phyloP scores from a whole-genome alignment of 2,329 filamentous ascomycete genomes.

The Talaromyces sp. region DNA sequence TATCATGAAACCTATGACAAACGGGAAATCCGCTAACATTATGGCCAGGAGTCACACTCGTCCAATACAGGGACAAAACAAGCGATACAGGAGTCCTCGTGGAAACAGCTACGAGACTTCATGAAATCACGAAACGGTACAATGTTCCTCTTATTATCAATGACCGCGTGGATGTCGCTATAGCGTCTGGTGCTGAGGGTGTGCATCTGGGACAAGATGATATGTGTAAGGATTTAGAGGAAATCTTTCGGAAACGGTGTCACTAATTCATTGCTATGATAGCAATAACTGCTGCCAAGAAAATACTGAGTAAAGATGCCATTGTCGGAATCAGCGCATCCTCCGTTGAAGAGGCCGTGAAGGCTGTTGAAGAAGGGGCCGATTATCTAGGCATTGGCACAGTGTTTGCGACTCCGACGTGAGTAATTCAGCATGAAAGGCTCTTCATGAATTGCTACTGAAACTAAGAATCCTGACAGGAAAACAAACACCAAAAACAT shows the following conservation, averaged over 20 bases:
- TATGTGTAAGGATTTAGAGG: constrained; percentile 54
- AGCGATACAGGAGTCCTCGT: constrained; percentile 69
- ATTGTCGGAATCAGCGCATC: constrained; percentile 89
- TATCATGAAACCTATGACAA: background rate
- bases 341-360: constrained; percentile 64
- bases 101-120: constrained; percentile 64
- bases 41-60: constrained; percentile 61
- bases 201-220: constrained; percentile 96
- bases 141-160: constrained; percentile 83
- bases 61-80: constrained; percentile 88
- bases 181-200: constrained; percentile 80
- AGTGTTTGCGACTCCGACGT: constrained; percentile 79
- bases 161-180: constrained; percentile 82
- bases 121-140: constrained; percentile 62
- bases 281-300: constrained; percentile 54
- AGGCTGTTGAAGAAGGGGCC: constrained; percentile 69
- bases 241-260: background rate
- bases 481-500: constrained; percentile 84
- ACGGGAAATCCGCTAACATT: background rate
- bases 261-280: background rate
- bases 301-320: constrained; percentile 65
- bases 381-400: constrained; percentile 90
- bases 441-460: background rate
- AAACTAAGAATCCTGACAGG: constrained; percentile 38
- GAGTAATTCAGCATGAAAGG: constrained; percentile 27